Percentiles rank a stretch among this genome's conserved stretches.
phyloP scores from a whole-genome alignment of 768 basidiomycete genomes.

The Mycena metata region DNA sequence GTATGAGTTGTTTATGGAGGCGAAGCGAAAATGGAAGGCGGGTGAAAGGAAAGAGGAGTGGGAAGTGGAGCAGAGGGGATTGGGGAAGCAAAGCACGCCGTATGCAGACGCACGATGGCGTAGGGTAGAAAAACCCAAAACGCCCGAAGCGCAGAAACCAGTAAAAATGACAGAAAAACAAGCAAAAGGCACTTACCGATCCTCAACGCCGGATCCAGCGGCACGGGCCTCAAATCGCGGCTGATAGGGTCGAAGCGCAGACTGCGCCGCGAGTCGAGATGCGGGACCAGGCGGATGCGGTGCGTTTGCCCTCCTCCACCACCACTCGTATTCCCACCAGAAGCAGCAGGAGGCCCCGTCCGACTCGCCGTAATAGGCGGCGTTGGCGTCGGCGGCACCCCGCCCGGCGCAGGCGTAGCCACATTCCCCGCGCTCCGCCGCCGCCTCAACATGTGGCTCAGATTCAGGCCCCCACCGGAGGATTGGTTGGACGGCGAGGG shows the following conservation, averaged over 20 bases:
- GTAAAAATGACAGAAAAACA: no score
- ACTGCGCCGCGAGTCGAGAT: slow-evolving; percentile 90
- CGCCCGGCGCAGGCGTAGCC: background rate
- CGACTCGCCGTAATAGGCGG: background rate
- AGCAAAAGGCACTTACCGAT: no score
- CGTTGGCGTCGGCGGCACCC: background rate
- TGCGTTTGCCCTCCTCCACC: slow-evolving; percentile 52
- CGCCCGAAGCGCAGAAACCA: slow-evolving; percentile 92
- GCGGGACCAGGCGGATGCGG: slow-evolving; percentile 94
- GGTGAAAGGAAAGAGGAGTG: no score
- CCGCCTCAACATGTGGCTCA: slow-evolving; percentile 26
- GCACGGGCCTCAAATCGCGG: slow-evolving; percentile 78
- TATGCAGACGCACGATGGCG: no score
- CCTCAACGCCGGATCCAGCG: slow-evolving; percentile 60
- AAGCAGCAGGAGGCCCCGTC: background rate
- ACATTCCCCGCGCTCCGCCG: slow-evolving; percentile 30
- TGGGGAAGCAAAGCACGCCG: no score
- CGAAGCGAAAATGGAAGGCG: no score
- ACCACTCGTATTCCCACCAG: background rate
- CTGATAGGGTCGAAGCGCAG: slow-evolving; percentile 94
- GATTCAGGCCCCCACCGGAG: background rate
- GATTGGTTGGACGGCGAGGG: background rate
- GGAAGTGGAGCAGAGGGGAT: no score
- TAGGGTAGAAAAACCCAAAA: no score
- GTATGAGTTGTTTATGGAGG: no score